Base-by-base conservation (phyloP, 768 basidiomycete genomes). In the Clitopilus hobsonii region DNA sequence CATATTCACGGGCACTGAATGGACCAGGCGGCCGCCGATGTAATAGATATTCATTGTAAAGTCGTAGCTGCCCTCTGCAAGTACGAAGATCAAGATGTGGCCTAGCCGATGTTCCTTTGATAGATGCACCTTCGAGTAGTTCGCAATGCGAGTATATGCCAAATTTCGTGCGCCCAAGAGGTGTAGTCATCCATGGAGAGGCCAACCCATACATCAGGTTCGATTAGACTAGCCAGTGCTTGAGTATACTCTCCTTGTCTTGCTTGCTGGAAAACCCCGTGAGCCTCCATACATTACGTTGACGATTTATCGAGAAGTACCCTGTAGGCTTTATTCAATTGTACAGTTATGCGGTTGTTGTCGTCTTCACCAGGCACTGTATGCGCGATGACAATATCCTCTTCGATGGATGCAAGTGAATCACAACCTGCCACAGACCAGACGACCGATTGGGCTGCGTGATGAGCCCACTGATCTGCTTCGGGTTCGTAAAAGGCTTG, bases 371-470 rank as follows among this genome's bases (percentile, higher is more conserved):
- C 83, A 4, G 74, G 61, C 53, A 77, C 80, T 6, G 82, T 81
- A 57, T 91, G 88, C 3, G 86, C 80, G 28, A 85, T 74, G 22
- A 91, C 83, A 47, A 90, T 73, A 52, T 83, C 77, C 62, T 91
- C 86, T 66, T 91, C 86, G 0, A 88, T 73, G 6, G 70, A 69
- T 0, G 88, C 81, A 10, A 94, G 73, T 53, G 77, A 74, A 49
- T 80, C 73, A 58, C 88, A 89, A 89, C 91, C 91, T 56, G 84
- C 74, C 52, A 82, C 79, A 56, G 69, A 76, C 91, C 91, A 93
- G 14, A 88, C 73, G 41, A 86, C 69, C 11, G 86, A 83, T 62
- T 91, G 88, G 41, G 89, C 85, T 18, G 84, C 80, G 64, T 92
- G 88, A 51, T 83, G 83, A 13, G 83, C 82, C 74, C 86, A 87